Conservation (phyloP, 2,329 filamentous ascomycete species). For the Aspergillus hortae region DNA sequence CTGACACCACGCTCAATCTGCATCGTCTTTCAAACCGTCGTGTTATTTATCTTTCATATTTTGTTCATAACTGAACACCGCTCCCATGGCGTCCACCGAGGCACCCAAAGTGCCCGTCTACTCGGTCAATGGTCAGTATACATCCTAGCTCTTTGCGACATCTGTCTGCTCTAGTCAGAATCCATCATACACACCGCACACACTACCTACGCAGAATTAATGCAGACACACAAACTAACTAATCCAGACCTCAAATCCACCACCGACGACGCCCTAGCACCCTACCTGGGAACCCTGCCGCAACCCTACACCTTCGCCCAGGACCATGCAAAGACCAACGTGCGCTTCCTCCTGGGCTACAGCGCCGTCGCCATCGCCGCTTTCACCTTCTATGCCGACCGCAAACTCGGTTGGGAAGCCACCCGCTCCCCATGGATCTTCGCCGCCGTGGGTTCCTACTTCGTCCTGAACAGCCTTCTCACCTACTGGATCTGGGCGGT, state of each 20-base stretch:
- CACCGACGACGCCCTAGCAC: constrained; percentile 87
- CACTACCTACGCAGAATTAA: not conserved
- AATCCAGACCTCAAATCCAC: constrained; percentile 87
- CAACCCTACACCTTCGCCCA: constrained; percentile 63
- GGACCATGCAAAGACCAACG: constrained; percentile 74
- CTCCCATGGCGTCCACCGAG: constrained; percentile 25
- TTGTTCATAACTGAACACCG: not conserved
- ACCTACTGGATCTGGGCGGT: constrained; percentile 82
- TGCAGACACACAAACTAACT: not conserved
- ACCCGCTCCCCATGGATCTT: constrained; percentile 76
- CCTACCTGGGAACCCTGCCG: constrained; percentile 87
- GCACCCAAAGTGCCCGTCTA: constrained; percentile 43
- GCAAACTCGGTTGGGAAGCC: constrained; percentile 80
- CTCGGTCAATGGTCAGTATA: constrained; percentile 40
- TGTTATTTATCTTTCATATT: not conserved
- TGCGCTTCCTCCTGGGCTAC: constrained; percentile 81
- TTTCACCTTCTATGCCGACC: constrained; percentile 86
- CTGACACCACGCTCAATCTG: not conserved
- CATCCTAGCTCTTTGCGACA: not conserved
- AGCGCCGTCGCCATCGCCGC: constrained; percentile 73
- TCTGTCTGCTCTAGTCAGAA: not conserved
- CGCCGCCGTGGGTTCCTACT: constrained; percentile 74
- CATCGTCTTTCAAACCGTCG: not conserved
- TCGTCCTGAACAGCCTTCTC: constrained; percentile 70
- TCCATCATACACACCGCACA: not conserved